Conservation (phyloP, 345 rosid genomes). For the Theobroma cacao region DNA sequence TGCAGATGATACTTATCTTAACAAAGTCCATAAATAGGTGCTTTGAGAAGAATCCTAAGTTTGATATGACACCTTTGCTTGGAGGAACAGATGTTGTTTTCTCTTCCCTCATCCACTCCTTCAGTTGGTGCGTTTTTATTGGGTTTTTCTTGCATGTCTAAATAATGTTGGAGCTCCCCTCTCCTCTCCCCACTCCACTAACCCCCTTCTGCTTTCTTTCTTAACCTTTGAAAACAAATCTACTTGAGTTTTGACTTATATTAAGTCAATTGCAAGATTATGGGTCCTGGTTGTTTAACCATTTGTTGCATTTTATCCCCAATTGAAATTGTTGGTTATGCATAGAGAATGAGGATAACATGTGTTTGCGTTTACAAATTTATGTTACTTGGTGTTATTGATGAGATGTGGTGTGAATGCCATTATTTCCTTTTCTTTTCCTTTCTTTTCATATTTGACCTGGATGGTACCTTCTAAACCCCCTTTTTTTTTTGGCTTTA, state of each 20-base stretch:
- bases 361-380: background rate
- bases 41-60: constrained; percentile 94
- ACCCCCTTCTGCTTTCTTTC: background rate
- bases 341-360: background rate
- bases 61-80: constrained; percentile 96
- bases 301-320: background rate
- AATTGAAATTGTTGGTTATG: background rate
- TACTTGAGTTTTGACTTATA: background rate
- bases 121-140: constrained; percentile 79
- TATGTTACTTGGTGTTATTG: background rate
- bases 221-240: background rate
- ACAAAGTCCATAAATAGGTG: constrained; percentile 95
- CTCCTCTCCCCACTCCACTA: background rate
- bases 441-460: background rate
- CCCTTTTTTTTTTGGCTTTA: constrained; percentile 14
- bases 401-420: background rate
- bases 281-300: background rate
- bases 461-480: constrained; percentile 5
- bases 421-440: background rate
- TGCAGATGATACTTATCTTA: constrained; percentile 96
- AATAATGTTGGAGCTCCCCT: background rate
- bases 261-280: background rate
- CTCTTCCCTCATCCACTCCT: constrained; percentile 95
- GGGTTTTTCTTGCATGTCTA: background rate
- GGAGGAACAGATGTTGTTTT: constrained; percentile 99